phyloP scores from a whole-genome alignment of 2,329 filamentous ascomycete species.

The Cercospora sp. region DNA sequence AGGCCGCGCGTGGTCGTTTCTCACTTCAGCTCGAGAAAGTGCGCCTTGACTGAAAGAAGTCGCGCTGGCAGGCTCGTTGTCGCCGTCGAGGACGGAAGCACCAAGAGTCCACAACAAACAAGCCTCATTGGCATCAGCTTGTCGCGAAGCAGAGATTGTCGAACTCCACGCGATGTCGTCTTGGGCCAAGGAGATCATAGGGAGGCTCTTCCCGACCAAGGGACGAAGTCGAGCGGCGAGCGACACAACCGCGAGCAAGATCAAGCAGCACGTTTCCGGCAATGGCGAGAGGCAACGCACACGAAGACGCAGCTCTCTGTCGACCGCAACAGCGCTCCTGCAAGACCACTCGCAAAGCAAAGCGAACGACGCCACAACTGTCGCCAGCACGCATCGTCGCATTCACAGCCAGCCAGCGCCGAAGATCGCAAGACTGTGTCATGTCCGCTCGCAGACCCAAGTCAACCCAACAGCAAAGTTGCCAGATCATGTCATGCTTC shows the following conservation, averaged over 20 bases:
- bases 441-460: constrained; percentile 6
- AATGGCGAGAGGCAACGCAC: neutral
- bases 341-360: neutral
- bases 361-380: neutral
- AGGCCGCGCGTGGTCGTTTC: neutral
- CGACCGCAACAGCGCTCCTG: neutral
- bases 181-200: constrained; percentile 6
- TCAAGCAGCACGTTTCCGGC: neutral
- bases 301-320: constrained; percentile 4
- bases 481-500: neutral
- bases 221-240: constrained; percentile 4
- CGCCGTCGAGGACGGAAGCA: neutral
- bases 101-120: neutral
- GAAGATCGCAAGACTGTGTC: neutral
- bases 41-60: neutral
- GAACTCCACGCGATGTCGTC: neutral
- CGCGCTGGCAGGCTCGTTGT: neutral
- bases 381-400: neutral
- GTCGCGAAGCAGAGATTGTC: neutral
- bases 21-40: neutral
- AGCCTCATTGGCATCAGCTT: neutral
- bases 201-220: constrained; percentile 4
- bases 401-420: neutral
- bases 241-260: constrained; percentile 3
- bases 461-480: constrained; percentile 4